Evolutionary conservation across 2,329 filamentous ascomycete species (phyloP), one percentile per base, ranked within the genome.

Genomic region (Exophiala alcalophila): DNA sequence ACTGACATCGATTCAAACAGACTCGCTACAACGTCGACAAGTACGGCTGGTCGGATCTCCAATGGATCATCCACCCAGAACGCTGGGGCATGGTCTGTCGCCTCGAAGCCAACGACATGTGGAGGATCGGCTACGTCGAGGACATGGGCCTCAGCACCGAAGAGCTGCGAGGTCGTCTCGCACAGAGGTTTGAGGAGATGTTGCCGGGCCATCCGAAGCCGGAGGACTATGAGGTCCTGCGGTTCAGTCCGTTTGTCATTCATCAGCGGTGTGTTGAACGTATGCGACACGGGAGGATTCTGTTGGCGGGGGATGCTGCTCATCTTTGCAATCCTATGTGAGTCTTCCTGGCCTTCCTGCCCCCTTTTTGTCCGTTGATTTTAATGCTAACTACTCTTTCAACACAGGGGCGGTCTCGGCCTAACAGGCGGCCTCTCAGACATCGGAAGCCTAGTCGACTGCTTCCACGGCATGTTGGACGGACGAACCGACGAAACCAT

Each of bases 101-200:
- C 30, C 76, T 83, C 47, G n/a, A n/a, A n/a, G 77, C 72, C 0
- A 63, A 61, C 2, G 77, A 76, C 1, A 60, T 83, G 9, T 83
- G 79, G 65, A 72, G 79, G 11, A 74, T 83, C 20, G 79, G 78
- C 0, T 83, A 83, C 53, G 78, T 77, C 39, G 80, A 83, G 50
- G 63, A 62, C 1, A 65, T 69, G 0, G 72, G 70, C 2, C 66
- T 82, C 11, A 71, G 68, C 0, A 63, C 58, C 24, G 76, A 79
- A 6, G 67, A 81, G 57, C 68, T 78, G 42, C 59, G 68, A 21
- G 66, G 65, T 12, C 69, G 77, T 5, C 76, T 77, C 48, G 69
- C 74, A 2, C 59, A 61, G 46, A 78, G 76, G 44, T 82, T 74
- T 55, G 69, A 74, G 47, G 59, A 68, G 23, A 78, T 83, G 47